Base-by-base conservation (phyloP, 495 filamentous ascomycete genomes). In the Penicillium cataractarum region DNA sequence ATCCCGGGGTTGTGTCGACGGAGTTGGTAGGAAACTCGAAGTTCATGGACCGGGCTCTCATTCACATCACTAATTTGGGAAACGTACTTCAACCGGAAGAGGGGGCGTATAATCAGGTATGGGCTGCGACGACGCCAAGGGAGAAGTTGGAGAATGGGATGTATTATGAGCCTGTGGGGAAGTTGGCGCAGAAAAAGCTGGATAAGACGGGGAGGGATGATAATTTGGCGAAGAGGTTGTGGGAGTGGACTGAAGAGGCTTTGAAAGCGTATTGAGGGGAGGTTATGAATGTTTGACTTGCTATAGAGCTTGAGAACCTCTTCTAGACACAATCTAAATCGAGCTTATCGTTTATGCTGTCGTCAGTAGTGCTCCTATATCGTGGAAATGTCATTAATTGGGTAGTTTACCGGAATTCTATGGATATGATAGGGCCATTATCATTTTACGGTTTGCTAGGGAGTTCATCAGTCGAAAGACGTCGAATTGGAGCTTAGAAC, bases 91-190 rank as follows among this genome's bases (percentile, higher is more conserved):
- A 39, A 32, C 52, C 60, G 2, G 64, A 69, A 29, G 57, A 74
- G 52, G 84, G 86, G 8, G 81, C 77, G 5, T 73, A 71, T 63
- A 87, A 82, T 71, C 78, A 84, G 71, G 64, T 86, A 10, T 89
- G 86, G 86, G 84, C 81, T 39, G 75, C 78, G 2, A 80, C 78
- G 3, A 51, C 44, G 10, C 22, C 42, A 6, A 69, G 75, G 7
- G 49, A 82, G 8, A 56, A 61, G 13, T 73, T 73, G 39, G 33
- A 61, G 40, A 71, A 62, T 48, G 82, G 84, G 0, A 69, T 57
- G 2, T 87, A 76, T 60, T 87, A 85, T 72, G 75, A 76, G 66
- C 86, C 82, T 3, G 71, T 87, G n/a, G 82, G 82, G 10, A 51
- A 49, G 24, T 29, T 59, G 10, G 67, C 67, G 10, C 15, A 68